Conservation (phyloP, 768 basidiomycete genomes). For the Leucogyrophana mollusca region DNA sequence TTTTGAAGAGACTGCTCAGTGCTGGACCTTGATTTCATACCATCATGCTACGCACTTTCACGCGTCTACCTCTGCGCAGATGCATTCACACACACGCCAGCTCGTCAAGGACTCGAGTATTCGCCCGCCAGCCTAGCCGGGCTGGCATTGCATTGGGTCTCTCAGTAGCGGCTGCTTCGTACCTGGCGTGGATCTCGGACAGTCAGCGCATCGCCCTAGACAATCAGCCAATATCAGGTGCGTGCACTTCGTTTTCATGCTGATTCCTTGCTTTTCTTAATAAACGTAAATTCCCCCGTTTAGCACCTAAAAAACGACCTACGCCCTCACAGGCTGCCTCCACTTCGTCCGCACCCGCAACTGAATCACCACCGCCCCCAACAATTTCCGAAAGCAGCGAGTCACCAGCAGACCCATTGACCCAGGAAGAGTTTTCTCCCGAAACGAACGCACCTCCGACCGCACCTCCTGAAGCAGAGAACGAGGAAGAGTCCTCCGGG, state of each 20-base stretch:
- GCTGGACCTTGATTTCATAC: neutral
- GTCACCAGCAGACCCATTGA: neutral
- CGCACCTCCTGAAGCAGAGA: neutral
- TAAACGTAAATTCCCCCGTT: neutral
- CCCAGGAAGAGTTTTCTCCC: slow-evolving; percentile 6
- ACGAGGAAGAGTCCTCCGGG: slow-evolving; percentile 26
- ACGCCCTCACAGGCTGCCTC: slow-evolving; percentile 1
- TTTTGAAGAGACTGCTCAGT: too few species aligned
- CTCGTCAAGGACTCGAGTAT: slow-evolving; percentile 16
- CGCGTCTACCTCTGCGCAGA: slow-evolving; percentile 52
- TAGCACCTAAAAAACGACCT: slow-evolving; percentile 18
- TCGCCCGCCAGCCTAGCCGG: slow-evolving; percentile 25
- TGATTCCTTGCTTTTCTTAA: too few species aligned
- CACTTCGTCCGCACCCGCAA: slow-evolving; percentile 5
- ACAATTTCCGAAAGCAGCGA: slow-evolving; percentile 19
- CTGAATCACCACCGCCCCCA: slow-evolving; percentile 20
- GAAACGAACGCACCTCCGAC: slow-evolving; percentile 8
- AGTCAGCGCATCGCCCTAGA: slow-evolving; percentile 48
- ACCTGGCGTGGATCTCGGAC: slow-evolving; percentile 46
- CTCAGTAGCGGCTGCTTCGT: slow-evolving; percentile 44
- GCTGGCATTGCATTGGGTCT: slow-evolving; percentile 39
- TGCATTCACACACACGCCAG: slow-evolving; percentile 46
- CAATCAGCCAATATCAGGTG: slow-evolving; percentile 30
- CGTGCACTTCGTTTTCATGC: slow-evolving; percentile 8
- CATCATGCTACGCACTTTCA: slow-evolving; percentile 53